Evolutionary conservation across 306 rosid genomes (phyloP).

Genomic region (peach (Prunus persica)): Prunus_persica_NCBIv2 NC_034015.1:9193501-9194000

Average conservation of each 20-base stretch:
- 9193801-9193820: not conserved
- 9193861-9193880: too few species aligned
- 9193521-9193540: conserved; percentile 82
- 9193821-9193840: not conserved
- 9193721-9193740: not conserved
- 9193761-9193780: too few species aligned
- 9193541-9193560: conserved; percentile 81
- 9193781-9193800: too few species aligned
- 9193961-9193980: too few species aligned
- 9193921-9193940: too few species aligned
- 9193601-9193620: conserved; percentile 79
- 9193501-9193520: conserved; percentile 81
- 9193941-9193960: too few species aligned
- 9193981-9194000: too few species aligned
- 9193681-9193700: not conserved
- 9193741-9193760: too few species aligned
- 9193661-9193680: conserved; percentile 3
- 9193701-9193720: not conserved
- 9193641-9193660: not conserved
- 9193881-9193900: too few species aligned
- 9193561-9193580: conserved; percentile 82
- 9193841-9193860: too few species aligned
- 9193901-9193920: too few species aligned
- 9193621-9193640: conserved; percentile 64
- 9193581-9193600: conserved; percentile 87